Evolutionary conservation across 495 filamentous ascomycete genomes (phyloP).

Genomic region (Trichocladium uniseriatum): DNA sequence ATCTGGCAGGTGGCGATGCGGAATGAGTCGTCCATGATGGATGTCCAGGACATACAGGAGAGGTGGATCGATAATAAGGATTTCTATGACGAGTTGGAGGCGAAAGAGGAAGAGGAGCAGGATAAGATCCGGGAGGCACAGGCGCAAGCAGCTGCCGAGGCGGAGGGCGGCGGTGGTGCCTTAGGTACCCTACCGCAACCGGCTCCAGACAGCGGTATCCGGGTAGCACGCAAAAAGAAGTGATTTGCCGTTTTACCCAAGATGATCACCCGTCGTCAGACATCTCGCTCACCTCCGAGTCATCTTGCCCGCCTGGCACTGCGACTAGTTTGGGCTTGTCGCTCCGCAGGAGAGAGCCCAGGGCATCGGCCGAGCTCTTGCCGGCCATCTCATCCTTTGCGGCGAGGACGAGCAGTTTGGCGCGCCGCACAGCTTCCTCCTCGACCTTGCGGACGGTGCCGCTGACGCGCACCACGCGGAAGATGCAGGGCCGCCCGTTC

Average conservation of each 20-base stretch:
- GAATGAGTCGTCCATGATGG: conserved; percentile 68
- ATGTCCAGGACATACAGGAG: conserved; percentile 83
- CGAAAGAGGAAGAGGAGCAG: conserved; percentile 55
- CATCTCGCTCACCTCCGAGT: conserved; percentile 42
- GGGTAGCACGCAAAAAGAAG: conserved; percentile 24
- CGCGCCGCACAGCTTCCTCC: conserved; percentile 73
- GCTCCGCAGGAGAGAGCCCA: conserved; percentile 33
- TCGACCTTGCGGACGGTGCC: conserved; percentile 90
- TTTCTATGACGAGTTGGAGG: conserved; percentile 74
- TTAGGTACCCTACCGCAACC: not conserved
- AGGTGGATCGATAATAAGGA: conserved; percentile 88
- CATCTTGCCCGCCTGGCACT: conserved; percentile 34
- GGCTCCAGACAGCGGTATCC: conserved; percentile 15
- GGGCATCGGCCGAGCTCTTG: conserved; percentile 24
- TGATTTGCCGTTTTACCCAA: too few relatives aligned
- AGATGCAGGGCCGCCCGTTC: conserved; percentile 54
- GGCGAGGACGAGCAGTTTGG: conserved; percentile 58
- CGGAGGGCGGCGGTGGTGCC: conserved; percentile 12
- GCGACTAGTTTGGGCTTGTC: conserved; percentile 27
- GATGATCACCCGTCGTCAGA: conserved; percentile 16
- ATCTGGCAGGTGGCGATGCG: conserved; percentile 93
- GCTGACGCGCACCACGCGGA: conserved; percentile 81
- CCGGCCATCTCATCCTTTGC: conserved; percentile 40
- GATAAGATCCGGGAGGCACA: conserved; percentile 29
- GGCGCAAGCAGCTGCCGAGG: conserved; percentile 25